Base-by-base conservation (phyloP, 2,329 filamentous ascomycete genomes). In the Sclerotinia subarctica region DNA sequence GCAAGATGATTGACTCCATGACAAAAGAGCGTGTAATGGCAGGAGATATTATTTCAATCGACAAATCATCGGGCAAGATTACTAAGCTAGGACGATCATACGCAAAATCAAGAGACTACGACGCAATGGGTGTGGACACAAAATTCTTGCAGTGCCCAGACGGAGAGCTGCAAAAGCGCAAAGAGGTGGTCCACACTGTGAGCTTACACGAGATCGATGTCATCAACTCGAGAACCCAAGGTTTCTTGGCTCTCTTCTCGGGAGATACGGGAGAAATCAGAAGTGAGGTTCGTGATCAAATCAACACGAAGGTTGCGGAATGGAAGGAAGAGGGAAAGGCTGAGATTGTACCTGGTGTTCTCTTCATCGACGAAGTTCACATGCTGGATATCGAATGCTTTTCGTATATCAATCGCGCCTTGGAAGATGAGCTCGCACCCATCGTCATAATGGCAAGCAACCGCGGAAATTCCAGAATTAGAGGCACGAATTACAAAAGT, bases 351-450 rank as follows among this genome's bases (percentile, higher is more conserved):
- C 95, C 95, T 0, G 95, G 95, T 57, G 95, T 99, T 10, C 83
- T 99, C 10, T 99, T 99, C 83, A 96, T 99, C 76, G 95, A 99
- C 76, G 95, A 99, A 82, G 94, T 99, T 6, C 95, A 99, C 84
- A 98, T 99, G 94, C 91, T 99, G 68, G 95, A 99, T 79, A 97
- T 98, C 72, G 95, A 99, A 80, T 98, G 94, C 83, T 99, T 97
- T 83, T 96, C 93, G 56, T 99, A 96, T 83, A 90, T 99, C 84
- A 99, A 99, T 83, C 91, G 95, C 64, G 95, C 95, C 0, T 85
- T 99, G 56, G 95, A 99, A 81, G 93, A 94, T 70, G 93, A 98
- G 76, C 86, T 99, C 44, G 93, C 95, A 1, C 95, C 95, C 51
- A 94, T 99, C 72, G 94, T 99, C 79, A 99, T 99, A 81, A 99